Evolutionary conservation across 164 flowering plant species (phyloP).

Genomic region (Liriodendron chinense): DNA sequence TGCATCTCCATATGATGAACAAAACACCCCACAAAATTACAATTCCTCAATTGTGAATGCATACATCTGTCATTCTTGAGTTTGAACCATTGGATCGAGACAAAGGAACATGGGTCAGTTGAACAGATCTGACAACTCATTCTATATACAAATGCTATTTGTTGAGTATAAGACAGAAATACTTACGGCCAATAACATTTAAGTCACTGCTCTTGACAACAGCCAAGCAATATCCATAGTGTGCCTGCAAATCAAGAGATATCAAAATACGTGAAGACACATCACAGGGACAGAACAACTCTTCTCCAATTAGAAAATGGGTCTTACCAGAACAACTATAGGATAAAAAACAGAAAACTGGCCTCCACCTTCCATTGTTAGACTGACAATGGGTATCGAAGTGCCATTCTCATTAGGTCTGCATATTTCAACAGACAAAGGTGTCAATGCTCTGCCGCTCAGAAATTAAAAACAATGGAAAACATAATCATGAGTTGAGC

Average conservation of each 20-base stretch:
- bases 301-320: neutral
- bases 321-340: slow-evolving; percentile 32
- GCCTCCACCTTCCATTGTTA: slow-evolving; percentile 35
- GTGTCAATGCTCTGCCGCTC: neutral
- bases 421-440: slow-evolving; percentile 18
- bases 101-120: neutral
- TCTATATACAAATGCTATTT: neutral
- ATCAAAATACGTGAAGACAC: neutral
- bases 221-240: slow-evolving; percentile 52
- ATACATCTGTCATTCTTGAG: neutral
- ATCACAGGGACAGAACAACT: neutral
- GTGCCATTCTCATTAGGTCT: slow-evolving; percentile 28
- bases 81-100: neutral
- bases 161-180: slow-evolving; percentile 1
- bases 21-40: too few relatives aligned
- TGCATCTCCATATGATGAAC: neutral
- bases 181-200: slow-evolving; percentile 90
- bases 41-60: neutral
- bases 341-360: slow-evolving; percentile 25
- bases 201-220: slow-evolving; percentile 60
- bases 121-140: neutral
- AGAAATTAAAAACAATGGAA: neutral
- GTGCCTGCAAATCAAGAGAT: slow-evolving; percentile 34
- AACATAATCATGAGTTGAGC: neutral
- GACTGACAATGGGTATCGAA: slow-evolving; percentile 22